Conservation (phyloP, 306 rosid genomes). For the Rosa persica region DNA sequence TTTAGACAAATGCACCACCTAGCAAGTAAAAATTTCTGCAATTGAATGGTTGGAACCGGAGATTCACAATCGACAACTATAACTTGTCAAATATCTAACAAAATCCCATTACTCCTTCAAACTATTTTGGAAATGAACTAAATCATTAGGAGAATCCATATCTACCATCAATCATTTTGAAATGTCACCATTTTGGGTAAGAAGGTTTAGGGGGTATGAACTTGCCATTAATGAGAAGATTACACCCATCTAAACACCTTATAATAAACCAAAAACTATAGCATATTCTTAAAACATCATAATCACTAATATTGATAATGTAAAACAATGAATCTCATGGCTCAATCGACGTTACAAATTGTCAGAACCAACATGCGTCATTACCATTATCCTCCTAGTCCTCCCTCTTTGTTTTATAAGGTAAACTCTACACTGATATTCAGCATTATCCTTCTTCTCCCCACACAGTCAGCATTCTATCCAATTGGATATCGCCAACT, state of each 20-base stretch:
- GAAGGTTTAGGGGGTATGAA: not conserved
- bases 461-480: conserved; percentile 1
- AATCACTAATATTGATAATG: not conserved
- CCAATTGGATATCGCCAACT: not conserved
- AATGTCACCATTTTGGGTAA: not conserved
- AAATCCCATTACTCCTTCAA: not conserved
- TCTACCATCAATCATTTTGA: not conserved
- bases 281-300: not conserved
- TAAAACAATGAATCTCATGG: not conserved
- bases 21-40: too few species aligned
- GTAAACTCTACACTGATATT: not conserved
- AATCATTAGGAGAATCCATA: not conserved
- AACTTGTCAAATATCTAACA: not conserved
- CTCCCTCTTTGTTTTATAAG: not conserved
- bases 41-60: not conserved
- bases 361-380: conserved; percentile 10
- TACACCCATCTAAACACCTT: not conserved
- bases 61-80: not conserved
- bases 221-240: not conserved
- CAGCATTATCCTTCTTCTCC: not conserved
- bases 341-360: not conserved
- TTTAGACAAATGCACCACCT: not conserved
- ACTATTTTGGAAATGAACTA: not conserved
- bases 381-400: not conserved
- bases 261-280: not conserved